phyloP scores from a whole-genome alignment of 2,329 filamentous ascomycete genomes.

The Aspergillus fijiensis region DNA sequence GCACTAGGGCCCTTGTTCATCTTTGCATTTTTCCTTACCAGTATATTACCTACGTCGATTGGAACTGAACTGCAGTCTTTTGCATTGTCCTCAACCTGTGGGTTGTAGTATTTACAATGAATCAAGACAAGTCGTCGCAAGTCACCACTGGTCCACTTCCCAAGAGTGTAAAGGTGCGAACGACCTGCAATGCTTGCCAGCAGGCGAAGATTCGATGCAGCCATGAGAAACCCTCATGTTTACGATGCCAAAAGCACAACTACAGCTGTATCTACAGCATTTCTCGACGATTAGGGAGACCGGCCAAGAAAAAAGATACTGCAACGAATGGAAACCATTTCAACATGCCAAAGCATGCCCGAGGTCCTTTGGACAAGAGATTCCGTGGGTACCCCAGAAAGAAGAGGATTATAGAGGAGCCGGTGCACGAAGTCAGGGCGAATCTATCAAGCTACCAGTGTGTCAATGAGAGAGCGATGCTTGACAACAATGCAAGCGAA shows the following conservation, averaged over 20 bases:
- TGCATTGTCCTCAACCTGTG: not conserved
- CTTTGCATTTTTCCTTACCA: not conserved
- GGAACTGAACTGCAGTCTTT: not conserved
- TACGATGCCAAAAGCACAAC: constrained; percentile 36
- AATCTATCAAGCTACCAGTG: not conserved
- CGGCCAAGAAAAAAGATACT: constrained; percentile 32
- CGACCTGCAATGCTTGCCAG: constrained; percentile 41
- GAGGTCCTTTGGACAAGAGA: constrained; percentile 11
- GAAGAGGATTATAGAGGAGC: constrained; percentile 13
- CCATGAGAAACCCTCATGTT: constrained; percentile 37
- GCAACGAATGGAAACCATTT: constrained; percentile 1
- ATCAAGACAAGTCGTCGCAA: not conserved
- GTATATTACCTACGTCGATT: not conserved
- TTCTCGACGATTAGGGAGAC: constrained; percentile 35
- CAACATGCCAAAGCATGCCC: not conserved
- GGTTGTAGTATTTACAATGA: not conserved
- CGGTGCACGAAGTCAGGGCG: not conserved
- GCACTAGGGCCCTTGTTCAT: not conserved
- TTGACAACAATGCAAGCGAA: constrained; percentile 5
- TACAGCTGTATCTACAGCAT: constrained; percentile 38
- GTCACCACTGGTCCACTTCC: constrained; percentile 18
- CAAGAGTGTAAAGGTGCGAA: constrained; percentile 37
- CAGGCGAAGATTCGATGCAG: constrained; percentile 41
- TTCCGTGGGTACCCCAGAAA: constrained; percentile 12
- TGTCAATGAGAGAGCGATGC: not conserved